Percentiles rank a stretch among this genome's conserved stretches.
Evolutionary conservation across 2,329 filamentous ascomycete genomes (phyloP).

Genomic region (Neurospora sp.): DNA sequence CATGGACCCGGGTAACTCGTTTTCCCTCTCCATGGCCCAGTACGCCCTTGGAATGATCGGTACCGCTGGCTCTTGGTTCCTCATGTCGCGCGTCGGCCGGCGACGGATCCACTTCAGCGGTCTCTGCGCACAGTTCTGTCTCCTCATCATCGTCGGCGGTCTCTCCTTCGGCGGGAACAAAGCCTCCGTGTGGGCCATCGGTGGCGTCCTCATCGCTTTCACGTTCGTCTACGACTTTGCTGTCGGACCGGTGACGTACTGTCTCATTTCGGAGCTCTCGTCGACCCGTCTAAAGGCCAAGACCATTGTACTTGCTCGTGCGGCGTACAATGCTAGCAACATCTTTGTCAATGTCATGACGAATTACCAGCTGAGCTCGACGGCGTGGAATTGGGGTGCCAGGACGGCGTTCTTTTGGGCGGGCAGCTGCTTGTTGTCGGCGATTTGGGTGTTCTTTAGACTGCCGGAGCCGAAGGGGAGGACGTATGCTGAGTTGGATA

Average conservation of each 20-base stretch:
- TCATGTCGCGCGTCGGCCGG: conserved; percentile 32
- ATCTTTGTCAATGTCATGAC: conserved; percentile 15
- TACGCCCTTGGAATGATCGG: conserved; percentile 31
- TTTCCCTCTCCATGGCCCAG: conserved; percentile 10
- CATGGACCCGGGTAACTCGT: conserved; percentile 12
- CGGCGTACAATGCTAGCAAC: conserved; percentile 25
- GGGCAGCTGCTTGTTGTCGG: conserved; percentile 28
- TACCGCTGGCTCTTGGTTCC: conserved; percentile 33
- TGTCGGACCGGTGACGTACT: conserved; percentile 23
- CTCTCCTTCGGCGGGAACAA: conserved; percentile 26
- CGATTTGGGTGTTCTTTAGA: conserved; percentile 34
- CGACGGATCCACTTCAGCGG: conserved; percentile 35
- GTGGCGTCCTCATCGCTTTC: not conserved
- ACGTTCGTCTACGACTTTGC: conserved; percentile 24
- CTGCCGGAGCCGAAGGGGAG: conserved; percentile 27
- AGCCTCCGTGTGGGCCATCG: conserved; percentile 5
- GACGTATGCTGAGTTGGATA: conserved; percentile 22
- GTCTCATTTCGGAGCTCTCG: conserved; percentile 30
- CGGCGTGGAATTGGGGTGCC: conserved; percentile 27
- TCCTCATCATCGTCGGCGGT: conserved; percentile 32
- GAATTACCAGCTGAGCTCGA: conserved; percentile 16
- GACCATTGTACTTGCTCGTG: conserved; percentile 29
- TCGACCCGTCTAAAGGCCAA: conserved; percentile 36
- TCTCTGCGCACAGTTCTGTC: conserved; percentile 28
- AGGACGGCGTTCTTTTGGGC: conserved; percentile 29